phyloP scores from a whole-genome alignment of 306 rosid genomes.

The Morella rubra region DNA sequence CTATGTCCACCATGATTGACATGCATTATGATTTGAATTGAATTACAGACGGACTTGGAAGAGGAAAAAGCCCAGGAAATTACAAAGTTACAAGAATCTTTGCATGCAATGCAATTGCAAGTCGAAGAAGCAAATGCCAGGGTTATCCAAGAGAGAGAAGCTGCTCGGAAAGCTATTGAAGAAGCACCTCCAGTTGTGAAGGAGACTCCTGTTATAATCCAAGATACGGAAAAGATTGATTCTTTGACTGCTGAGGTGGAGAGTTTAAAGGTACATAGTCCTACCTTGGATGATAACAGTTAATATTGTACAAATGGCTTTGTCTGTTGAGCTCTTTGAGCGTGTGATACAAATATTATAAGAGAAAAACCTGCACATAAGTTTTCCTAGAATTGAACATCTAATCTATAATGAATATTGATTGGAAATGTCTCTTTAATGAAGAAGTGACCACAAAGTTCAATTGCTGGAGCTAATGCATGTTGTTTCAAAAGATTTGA shows the following conservation, averaged over 20 bases:
- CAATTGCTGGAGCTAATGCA: constrained; percentile 25
- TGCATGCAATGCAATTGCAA: constrained; percentile 81
- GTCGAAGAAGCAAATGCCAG: constrained; percentile 88
- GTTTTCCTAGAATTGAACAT: constrained; percentile 15
- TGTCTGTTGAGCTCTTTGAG: constrained; percentile 1
- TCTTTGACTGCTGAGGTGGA: constrained; percentile 74
- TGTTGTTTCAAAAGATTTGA: constrained; percentile 10
- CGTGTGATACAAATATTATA: constrained; percentile 8
- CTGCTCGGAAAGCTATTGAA: constrained; percentile 77
- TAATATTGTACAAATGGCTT: constrained; percentile 11
- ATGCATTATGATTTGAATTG: constrained; percentile 18
- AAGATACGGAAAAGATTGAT: constrained; percentile 89
- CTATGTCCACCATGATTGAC: neutral
- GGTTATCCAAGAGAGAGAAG: constrained; percentile 82
- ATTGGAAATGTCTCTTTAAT: constrained; percentile 5
- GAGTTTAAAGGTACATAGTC: constrained; percentile 69
- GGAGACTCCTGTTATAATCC: constrained; percentile 92
- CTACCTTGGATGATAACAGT: constrained; percentile 11
- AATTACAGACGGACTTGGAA: constrained; percentile 88
- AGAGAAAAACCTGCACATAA: too few species aligned
- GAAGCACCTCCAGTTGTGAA: constrained; percentile 98
- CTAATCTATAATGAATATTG: neutral
- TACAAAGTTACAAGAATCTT: constrained; percentile 67
- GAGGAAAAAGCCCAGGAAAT: constrained; percentile 91
- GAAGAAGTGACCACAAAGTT: neutral